These are phyloP conservation scores for Solanum sejunctum DNA, from an alignment of 257 asterid genomes.

Conservation along the genomic window DNA sequence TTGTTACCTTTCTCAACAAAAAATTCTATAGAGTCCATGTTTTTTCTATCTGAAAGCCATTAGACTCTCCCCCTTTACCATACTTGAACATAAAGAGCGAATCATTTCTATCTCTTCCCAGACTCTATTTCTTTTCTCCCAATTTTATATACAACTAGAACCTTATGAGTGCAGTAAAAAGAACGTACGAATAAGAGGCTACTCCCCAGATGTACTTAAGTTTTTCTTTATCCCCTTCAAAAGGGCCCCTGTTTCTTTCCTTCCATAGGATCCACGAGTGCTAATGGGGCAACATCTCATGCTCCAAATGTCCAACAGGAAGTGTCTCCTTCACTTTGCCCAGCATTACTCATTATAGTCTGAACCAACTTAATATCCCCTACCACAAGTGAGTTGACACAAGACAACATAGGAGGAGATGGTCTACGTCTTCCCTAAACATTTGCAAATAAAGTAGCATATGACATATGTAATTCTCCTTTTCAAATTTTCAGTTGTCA, in stretches of 20 bases:
- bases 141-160: background rate
- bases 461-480: background rate
- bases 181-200: background rate
- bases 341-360: background rate
- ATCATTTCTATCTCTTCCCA: background rate
- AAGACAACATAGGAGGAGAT: background rate
- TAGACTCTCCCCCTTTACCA: background rate
- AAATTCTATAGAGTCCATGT: background rate
- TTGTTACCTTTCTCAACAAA: background rate
- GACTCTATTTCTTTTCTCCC: background rate
- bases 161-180: background rate
- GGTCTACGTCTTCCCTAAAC: background rate
- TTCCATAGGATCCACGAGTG: background rate
- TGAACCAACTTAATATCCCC: background rate
- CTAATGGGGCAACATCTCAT: background rate
- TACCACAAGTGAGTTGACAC: background rate
- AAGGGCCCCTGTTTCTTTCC: background rate
- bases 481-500: background rate
- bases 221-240: background rate
- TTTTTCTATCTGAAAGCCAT: background rate
- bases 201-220: background rate
- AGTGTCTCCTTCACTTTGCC: background rate
- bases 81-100: background rate
- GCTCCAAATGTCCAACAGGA: background rate
- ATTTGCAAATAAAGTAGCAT: background rate